These are phyloP conservation scores for Aspergillus calidoustus DNA, from an alignment of 2,329 filamentous ascomycete species.

Conservation along the genomic window DNA sequence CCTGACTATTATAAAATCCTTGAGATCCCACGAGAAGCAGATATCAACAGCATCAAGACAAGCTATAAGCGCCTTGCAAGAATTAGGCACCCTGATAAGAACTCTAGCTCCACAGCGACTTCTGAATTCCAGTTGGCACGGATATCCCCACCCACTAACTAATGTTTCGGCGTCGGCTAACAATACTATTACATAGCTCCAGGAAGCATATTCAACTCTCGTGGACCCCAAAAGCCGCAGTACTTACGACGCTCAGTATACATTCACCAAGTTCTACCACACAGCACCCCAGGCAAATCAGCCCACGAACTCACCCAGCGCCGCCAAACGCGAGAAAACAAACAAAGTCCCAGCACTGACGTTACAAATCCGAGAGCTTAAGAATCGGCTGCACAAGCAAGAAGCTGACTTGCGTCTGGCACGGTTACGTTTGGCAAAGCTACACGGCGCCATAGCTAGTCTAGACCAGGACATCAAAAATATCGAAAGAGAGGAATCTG, in stretches of 20 bases:
- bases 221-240: not conserved
- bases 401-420: too few relatives aligned
- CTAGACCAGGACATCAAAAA: too few relatives aligned
- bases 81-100: not conserved
- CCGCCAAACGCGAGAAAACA: too few relatives aligned
- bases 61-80: not conserved
- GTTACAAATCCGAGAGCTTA: too few relatives aligned
- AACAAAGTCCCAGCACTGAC: too few relatives aligned
- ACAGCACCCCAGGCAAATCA: not conserved
- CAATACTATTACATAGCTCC: not conserved
- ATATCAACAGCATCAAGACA: not conserved
- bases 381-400: too few relatives aligned
- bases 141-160: not conserved
- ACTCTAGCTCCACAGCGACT: not conserved
- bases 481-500: too few relatives aligned
- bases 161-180: too few relatives aligned
- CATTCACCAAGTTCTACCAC: not conserved
- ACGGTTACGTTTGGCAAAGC: too few relatives aligned
- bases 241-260: not conserved
- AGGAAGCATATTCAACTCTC: not conserved
- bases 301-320: not conserved
- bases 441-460: too few relatives aligned
- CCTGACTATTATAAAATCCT: conserved; percentile 1
- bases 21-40: not conserved
- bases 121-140: not conserved